These are phyloP conservation scores for Zymoseptoria brevis DNA, from an alignment of 2,329 filamentous ascomycete genomes.

Conservation along the genomic window DNA sequence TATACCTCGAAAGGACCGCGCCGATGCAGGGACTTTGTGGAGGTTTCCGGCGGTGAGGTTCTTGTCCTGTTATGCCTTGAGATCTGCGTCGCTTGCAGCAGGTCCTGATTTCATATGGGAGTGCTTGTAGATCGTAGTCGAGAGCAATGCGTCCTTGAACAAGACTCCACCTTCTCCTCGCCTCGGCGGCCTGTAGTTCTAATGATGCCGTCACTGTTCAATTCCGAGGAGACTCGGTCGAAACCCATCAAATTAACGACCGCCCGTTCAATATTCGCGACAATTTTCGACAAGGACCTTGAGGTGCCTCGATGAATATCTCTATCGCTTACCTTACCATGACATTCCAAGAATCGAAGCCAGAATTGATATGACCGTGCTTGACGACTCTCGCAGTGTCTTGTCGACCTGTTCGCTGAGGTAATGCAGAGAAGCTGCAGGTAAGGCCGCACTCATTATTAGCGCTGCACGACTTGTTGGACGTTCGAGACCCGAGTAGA, in stretches of 20 bases:
- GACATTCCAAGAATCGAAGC: neutral
- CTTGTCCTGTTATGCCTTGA: neutral
- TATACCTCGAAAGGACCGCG: neutral
- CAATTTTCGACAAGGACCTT: neutral
- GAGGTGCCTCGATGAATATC: neutral
- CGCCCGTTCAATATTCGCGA: neutral
- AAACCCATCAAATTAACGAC: neutral
- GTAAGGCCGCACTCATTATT: neutral
- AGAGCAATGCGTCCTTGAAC: neutral
- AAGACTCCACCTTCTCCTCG: neutral
- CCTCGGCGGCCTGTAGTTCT: neutral
- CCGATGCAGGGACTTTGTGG: neutral
- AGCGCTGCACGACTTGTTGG: no score
- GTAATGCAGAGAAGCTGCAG: neutral
- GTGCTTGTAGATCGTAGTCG: neutral
- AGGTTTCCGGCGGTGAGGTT: neutral
- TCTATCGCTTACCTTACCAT: neutral
- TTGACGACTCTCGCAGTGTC: neutral
- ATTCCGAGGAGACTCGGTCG: neutral
- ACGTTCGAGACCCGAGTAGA: neutral
- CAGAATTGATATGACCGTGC: neutral
- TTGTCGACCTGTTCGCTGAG: neutral
- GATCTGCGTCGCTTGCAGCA: neutral
- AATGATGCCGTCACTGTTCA: neutral
- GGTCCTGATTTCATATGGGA: no score